Conservation (phyloP, 768 basidiomycete species). For the Amanita pseudoporphyria region DNA sequence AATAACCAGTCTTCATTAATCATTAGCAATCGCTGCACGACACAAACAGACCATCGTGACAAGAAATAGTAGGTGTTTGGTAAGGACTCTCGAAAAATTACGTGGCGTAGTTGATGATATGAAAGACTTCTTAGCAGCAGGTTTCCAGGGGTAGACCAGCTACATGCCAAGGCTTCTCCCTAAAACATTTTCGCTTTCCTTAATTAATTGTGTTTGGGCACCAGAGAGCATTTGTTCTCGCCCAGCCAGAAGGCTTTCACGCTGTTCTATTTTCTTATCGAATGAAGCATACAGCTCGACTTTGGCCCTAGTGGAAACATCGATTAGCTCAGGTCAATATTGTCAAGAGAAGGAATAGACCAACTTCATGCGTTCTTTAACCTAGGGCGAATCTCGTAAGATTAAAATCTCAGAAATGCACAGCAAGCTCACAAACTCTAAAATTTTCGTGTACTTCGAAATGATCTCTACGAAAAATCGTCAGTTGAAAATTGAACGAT, state of each 20-base stretch:
- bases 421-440: slow-evolving; percentile 36
- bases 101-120: background rate
- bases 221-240: slow-evolving; percentile 29
- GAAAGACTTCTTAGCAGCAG: background rate
- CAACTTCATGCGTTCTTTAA: slow-evolving; percentile 42
- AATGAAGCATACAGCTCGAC: slow-evolving; percentile 36
- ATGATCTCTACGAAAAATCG: slow-evolving; percentile 27
- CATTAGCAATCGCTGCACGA: no score
- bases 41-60: no score
- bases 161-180: slow-evolving; percentile 11
- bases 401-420: background rate
- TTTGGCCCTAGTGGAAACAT: slow-evolving; percentile 26
- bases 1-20: no score
- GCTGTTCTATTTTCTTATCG: slow-evolving; percentile 30
- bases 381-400: slow-evolving; percentile 17
- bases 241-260: slow-evolving; percentile 28
- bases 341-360: background rate
- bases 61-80: no score
- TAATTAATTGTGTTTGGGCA: slow-evolving; percentile 28
- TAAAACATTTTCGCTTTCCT: slow-evolving; percentile 30
- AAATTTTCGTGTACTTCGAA: slow-evolving; percentile 29
- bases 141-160: background rate
- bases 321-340: slow-evolving; percentile 7
- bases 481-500: background rate
- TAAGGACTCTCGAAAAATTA: background rate